These are phyloP conservation scores for Pestalotiopsis sp. DNA, from an alignment of 2,329 filamentous ascomycete species.

Conservation along the genomic window DNA sequence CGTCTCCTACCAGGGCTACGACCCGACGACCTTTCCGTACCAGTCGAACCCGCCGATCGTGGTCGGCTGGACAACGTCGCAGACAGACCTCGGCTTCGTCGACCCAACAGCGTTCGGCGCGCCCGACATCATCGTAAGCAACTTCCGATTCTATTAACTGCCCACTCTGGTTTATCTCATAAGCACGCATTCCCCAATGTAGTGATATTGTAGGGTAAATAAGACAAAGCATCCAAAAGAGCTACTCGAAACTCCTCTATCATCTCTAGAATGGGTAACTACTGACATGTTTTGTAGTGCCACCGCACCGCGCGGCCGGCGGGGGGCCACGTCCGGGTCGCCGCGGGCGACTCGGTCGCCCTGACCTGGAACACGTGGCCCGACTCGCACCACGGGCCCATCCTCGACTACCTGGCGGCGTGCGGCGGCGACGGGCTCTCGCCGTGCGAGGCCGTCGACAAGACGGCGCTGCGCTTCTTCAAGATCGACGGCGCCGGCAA, in stretches of 20 bases:
- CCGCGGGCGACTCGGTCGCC: constrained; percentile 47
- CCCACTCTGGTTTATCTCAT: too few relatives aligned
- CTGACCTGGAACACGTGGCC: constrained; percentile 54
- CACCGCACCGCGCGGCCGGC: constrained; percentile 44
- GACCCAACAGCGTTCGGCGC: constrained; percentile 43
- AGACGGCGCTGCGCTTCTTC: constrained; percentile 46
- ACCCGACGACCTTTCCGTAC: constrained; percentile 20
- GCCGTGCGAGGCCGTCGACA: constrained; percentile 42
- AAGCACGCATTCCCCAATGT: too few relatives aligned
- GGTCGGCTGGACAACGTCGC: constrained; percentile 31
- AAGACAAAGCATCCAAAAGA: too few relatives aligned
- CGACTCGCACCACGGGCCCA: constrained; percentile 48
- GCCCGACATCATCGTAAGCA: constrained; percentile 43
- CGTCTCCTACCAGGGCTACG: constrained; percentile 28
- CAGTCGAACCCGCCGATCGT: constrained; percentile 29
- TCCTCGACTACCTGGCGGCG: constrained; percentile 48
- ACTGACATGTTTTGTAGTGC: constrained; percentile 29
- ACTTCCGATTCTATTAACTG: too few relatives aligned
- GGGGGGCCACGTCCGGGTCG: constrained; percentile 40
- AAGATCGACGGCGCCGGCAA: constrained; percentile 47
- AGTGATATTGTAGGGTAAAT: too few relatives aligned
- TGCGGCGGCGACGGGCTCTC: constrained; percentile 35
- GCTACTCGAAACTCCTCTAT: too few relatives aligned
- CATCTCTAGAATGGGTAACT: too few relatives aligned
- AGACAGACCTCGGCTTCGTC: constrained; percentile 45